Percentiles rank a stretch among this genome's conserved stretches.
phyloP scores from a whole-genome alignment of 2,329 filamentous ascomycete species.

The Penicillium fuscoglaucum region DNA sequence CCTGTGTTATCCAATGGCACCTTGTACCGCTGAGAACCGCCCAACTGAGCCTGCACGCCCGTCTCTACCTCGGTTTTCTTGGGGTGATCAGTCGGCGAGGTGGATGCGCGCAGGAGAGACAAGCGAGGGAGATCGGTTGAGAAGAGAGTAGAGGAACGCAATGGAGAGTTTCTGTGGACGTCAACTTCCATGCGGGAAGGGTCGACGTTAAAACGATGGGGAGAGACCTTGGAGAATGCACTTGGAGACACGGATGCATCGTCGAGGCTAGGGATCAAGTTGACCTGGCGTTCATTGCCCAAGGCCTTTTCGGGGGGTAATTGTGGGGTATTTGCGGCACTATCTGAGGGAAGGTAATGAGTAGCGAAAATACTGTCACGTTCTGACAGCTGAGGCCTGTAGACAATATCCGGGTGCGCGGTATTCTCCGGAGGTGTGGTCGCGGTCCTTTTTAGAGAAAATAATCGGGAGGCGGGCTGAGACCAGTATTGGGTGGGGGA shows the following conservation, averaged over 20 bases:
- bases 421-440: constrained; percentile 33
- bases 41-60: constrained; percentile 20
- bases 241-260: constrained; percentile 33
- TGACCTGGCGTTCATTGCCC: constrained; percentile 34
- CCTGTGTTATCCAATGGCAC: constrained; percentile 27
- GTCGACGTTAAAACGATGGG: constrained; percentile 30
- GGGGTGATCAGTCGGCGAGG: constrained; percentile 27
- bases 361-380: constrained; percentile 65
- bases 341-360: constrained; percentile 57
- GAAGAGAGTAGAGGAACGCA: constrained; percentile 32
- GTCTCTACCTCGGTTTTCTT: constrained; percentile 26
- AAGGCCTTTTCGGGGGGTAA: constrained; percentile 33
- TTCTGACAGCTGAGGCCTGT: constrained; percentile 58
- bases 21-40: constrained; percentile 24
- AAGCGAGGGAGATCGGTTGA: constrained; percentile 24
- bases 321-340: constrained; percentile 44
- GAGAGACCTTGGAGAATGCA: constrained; percentile 33
- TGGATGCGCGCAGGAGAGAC: constrained; percentile 30
- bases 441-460: constrained; percentile 40
- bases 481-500: constrained; percentile 42
- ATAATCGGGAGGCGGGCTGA: constrained; percentile 29
- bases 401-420: constrained; percentile 27
- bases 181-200: constrained; percentile 42
- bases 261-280: constrained; percentile 33
- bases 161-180: constrained; percentile 34